These are phyloP conservation scores for Jacaranda copaia DNA, from an alignment of 257 asterid genomes.

Conservation along the genomic window DNA sequence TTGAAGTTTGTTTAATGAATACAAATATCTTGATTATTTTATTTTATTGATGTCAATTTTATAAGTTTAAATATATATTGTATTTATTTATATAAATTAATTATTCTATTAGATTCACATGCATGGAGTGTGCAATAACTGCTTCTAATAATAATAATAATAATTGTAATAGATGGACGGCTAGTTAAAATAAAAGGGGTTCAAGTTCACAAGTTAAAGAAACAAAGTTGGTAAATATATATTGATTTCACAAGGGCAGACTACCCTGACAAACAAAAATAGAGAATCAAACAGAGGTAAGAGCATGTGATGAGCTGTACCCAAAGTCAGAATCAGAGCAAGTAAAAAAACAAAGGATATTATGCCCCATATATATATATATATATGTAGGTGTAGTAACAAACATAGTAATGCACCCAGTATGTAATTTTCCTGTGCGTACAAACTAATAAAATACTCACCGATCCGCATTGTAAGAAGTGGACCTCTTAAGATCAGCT, in stretches of 20 bases:
- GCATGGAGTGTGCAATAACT: no score
- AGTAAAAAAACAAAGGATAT: conserved; percentile 10
- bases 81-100: no score
- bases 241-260: not conserved
- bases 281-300: conserved; percentile 8
- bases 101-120: no score
- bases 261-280: not conserved
- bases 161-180: not conserved
- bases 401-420: conserved; percentile 39
- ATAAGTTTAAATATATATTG: no score
- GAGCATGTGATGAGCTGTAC: conserved; percentile 16
- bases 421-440: conserved; percentile 53
- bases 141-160: no score
- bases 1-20: no score
- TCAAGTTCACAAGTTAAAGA: not conserved
- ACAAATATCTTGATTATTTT: no score
- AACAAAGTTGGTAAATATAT: not conserved
- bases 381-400: not conserved
- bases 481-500: conserved; percentile 61
- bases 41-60: no score
- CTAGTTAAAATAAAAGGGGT: not conserved
- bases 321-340: not conserved
- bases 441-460: conserved; percentile 41
- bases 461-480: conserved; percentile 83
- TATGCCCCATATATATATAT: no score